These are phyloP conservation scores for Fusarium marasasianum DNA, from an alignment of 2,329 filamentous ascomycete species.

Conservation along the genomic window DNA sequence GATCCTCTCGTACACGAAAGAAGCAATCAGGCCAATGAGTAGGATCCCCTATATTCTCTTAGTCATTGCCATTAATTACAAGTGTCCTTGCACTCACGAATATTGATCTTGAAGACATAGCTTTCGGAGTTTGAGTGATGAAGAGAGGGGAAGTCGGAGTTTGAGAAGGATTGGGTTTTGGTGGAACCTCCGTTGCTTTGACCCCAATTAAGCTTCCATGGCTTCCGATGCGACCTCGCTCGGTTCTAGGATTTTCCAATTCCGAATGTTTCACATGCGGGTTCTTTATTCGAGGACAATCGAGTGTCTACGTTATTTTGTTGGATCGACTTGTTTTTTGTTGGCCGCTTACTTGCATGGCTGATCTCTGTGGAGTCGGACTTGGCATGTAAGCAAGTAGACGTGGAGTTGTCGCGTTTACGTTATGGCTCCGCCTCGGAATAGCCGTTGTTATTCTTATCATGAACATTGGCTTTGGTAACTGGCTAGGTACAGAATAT, in stretches of 20 bases:
- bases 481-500: too few species aligned
- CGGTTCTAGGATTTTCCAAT: not conserved
- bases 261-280: slow-evolving; percentile 11
- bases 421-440: not conserved
- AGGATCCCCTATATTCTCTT: slow-evolving; percentile 1
- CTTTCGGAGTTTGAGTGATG: not conserved
- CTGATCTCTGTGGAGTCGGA: not conserved
- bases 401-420: not conserved
- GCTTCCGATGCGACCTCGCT: not conserved
- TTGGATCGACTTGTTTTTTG: not conserved
- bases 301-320: not conserved
- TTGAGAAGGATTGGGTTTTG: not conserved
- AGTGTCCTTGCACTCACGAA: not conserved
- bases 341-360: not conserved
- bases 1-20: slow-evolving; percentile 26
- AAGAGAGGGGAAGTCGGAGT: not conserved
- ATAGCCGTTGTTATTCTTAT: not conserved
- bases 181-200: not conserved
- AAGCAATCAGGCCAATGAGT: slow-evolving; percentile 7
- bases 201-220: not conserved
- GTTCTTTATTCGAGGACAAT: not conserved
- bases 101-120: slow-evolving; percentile 12
- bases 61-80: fast-evolving
- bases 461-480: not conserved
- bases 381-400: not conserved